Evolutionary conservation across 257 asterid species (phyloP).

Genomic region (Jasminum sambac): DNA sequence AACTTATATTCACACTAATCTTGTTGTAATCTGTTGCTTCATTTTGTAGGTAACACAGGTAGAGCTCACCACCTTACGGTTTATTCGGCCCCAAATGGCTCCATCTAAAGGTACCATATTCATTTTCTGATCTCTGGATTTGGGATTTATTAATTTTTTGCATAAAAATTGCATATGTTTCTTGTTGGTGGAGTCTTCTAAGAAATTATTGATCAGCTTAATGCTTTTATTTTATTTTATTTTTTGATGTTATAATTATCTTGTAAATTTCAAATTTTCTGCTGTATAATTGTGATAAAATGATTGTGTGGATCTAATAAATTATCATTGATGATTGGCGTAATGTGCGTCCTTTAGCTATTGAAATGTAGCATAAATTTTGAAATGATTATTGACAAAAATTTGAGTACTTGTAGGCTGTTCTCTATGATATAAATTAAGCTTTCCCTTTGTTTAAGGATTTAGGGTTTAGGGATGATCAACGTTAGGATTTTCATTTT

Average conservation of each 20-base stretch:
- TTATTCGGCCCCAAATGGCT: slow-evolving; percentile 42
- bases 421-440: too few species aligned
- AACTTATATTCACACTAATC: not conserved
- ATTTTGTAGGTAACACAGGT: slow-evolving; percentile 32
- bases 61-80: slow-evolving; percentile 12
- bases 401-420: not conserved
- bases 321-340: not conserved
- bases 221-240: not conserved
- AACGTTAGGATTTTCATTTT: not conserved
- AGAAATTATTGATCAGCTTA: not conserved
- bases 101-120: slow-evolving; percentile 53
- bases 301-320: not conserved
- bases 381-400: not conserved
- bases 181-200: not conserved
- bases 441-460: too few species aligned
- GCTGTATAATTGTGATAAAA: not conserved
- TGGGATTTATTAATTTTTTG: not conserved
- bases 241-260: not conserved
- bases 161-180: not conserved
- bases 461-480: too few species aligned
- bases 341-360: not conserved
- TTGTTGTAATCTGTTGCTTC: not conserved
- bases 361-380: not conserved
- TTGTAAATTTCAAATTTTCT: not conserved
- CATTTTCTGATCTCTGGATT: not conserved